Evolutionary conservation across 2,329 filamentous ascomycete genomes (phyloP).

Genomic region (Rhynchosporium agropyri): DNA sequence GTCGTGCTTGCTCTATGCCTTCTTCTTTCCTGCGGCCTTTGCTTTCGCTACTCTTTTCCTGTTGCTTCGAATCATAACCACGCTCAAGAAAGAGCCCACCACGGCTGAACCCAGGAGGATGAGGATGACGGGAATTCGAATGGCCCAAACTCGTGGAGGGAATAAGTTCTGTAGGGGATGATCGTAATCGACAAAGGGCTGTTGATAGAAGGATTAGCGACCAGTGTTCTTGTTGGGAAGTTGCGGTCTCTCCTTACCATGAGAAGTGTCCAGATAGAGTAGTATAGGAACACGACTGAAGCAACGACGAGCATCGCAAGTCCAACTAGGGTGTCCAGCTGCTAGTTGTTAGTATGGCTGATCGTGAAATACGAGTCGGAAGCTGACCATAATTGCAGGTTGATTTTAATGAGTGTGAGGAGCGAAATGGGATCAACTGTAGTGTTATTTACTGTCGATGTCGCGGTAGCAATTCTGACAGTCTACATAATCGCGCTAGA

Average conservation of each 20-base stretch:
- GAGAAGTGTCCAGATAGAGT: constrained; percentile 94
- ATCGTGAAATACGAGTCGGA: not conserved
- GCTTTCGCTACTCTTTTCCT: constrained; percentile 95
- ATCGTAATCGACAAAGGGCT: constrained; percentile 97
- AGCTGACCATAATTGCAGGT: constrained; percentile 42
- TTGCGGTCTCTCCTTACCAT: constrained; percentile 68
- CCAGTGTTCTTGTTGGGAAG: not conserved
- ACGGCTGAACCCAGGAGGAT: constrained; percentile 89
- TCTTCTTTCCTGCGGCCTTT: constrained; percentile 83
- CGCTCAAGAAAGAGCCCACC: constrained; percentile 90
- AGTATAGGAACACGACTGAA: constrained; percentile 81
- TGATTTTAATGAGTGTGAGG: constrained; percentile 36
- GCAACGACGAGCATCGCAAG: constrained; percentile 76
- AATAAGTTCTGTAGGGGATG: constrained; percentile 95
- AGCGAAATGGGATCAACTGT: constrained; percentile 21
- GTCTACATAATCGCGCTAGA: not conserved
- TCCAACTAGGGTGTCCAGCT: constrained; percentile 90
- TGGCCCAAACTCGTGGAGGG: constrained; percentile 96
- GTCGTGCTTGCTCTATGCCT: constrained; percentile 57
- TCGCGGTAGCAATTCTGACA: not conserved
- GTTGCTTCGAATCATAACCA: constrained; percentile 99
- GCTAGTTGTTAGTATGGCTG: constrained; percentile 27
- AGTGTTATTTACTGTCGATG: constrained; percentile 4
- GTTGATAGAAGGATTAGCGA: constrained; percentile 27
- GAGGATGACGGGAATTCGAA: constrained; percentile 96